A percentile compares a stretch with the other conserved stretches of the same genome.
These are phyloP conservation scores for Backusella parvicylindrica DNA, from an alignment of 192 early-diverging fungal species.

Conservation along the genomic window DNA sequence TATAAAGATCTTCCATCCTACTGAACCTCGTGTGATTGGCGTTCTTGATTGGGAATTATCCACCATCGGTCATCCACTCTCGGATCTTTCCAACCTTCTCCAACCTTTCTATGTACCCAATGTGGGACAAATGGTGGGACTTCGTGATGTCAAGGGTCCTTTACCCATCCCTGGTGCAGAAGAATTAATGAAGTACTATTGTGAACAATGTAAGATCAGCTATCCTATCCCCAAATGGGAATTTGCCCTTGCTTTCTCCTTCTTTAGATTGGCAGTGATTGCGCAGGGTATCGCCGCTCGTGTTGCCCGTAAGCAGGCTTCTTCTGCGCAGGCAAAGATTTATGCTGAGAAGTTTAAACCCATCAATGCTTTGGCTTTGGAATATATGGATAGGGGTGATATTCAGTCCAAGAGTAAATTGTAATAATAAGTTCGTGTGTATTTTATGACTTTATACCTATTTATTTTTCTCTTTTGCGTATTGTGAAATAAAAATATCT, in stretches of 20 bases:
- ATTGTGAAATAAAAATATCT: neutral
- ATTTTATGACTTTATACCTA: neutral
- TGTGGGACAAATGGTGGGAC: conserved; percentile 30
- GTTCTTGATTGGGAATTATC: conserved; percentile 93
- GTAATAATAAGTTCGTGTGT: neutral
- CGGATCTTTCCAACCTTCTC: conserved; percentile 86
- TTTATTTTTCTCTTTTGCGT: neutral
- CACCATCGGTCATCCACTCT: conserved; percentile 88
- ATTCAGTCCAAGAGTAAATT: neutral
- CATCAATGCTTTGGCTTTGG: conserved; percentile 49
- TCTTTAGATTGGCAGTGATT: conserved; percentile 80
- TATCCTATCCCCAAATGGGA: conserved; percentile 78
- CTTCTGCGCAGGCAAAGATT: conserved; percentile 54
- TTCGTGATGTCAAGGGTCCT: conserved; percentile 38
- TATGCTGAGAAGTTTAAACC: conserved; percentile 46
- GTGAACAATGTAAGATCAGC: conserved; percentile 47
- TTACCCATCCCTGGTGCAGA: conserved; percentile 59
- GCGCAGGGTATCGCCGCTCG: conserved; percentile 87
- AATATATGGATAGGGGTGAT: conserved; percentile 57
- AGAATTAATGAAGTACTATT: conserved; percentile 69
- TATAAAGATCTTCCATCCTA: conserved; percentile 74
- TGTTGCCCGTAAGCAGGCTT: conserved; percentile 81
- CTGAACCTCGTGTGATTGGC: conserved; percentile 74
- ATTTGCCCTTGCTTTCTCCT: conserved; percentile 82
- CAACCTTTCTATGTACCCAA: conserved; percentile 64